phyloP scores from a whole-genome alignment of 352 stramenopile species.

The Bremia lactucae region DNA sequence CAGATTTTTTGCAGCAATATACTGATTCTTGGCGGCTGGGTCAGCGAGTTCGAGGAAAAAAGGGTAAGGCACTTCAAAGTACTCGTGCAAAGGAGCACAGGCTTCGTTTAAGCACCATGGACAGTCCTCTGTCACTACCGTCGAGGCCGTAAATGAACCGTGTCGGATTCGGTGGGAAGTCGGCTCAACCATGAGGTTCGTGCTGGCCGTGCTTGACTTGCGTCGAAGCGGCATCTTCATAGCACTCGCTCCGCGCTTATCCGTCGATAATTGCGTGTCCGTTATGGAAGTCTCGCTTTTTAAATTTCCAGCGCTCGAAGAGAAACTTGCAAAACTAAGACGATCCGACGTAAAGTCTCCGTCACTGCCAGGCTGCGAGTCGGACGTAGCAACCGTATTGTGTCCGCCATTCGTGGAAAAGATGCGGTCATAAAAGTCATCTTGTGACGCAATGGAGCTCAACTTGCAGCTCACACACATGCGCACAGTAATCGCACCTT shows the following conservation, averaged over 20 bases:
- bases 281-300: slow-evolving; percentile 3
- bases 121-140: slow-evolving; percentile 25
- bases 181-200: slow-evolving; percentile 11
- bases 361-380: slow-evolving; percentile 24
- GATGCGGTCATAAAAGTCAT: slow-evolving; percentile 78
- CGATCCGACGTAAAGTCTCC: slow-evolving; percentile 28
- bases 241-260: slow-evolving; percentile 27
- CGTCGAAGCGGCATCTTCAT: slow-evolving; percentile 32
- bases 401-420: slow-evolving; percentile 39
- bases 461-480: slow-evolving; percentile 80
- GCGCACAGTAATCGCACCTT: slow-evolving; percentile 44
- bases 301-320: slow-evolving; percentile 20
- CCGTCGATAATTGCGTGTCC: slow-evolving; percentile 13
- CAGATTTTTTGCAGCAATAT: slow-evolving; percentile 50
- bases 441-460: slow-evolving; percentile 47
- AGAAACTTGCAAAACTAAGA: slow-evolving; percentile 39
- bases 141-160: slow-evolving; percentile 6
- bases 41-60: slow-evolving; percentile 50
- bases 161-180: slow-evolving; percentile 8
- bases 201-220: slow-evolving; percentile 45
- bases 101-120: slow-evolving; percentile 59
- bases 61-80: slow-evolving; percentile 62
- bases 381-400: slow-evolving; percentile 3
- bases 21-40: slow-evolving; percentile 35
- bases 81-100: slow-evolving; percentile 48